Base-by-base conservation (phyloP, 768 basidiomycete species). In the Candolleomyces aberdarensis region DNA sequence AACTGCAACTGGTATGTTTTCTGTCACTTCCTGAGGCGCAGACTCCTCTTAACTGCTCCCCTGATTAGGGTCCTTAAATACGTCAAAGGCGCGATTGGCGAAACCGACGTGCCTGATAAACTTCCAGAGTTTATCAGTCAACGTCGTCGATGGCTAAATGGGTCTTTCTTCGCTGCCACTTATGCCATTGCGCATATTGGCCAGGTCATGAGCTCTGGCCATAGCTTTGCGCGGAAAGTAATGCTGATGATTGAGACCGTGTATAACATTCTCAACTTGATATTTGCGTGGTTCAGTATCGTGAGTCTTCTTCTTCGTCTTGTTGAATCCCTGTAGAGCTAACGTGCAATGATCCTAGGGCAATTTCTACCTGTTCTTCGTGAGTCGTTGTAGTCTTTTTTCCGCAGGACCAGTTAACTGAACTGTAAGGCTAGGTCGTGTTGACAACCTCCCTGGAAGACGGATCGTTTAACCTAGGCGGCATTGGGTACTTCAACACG, bases 341-440 rank as follows among this genome's bases (percentile, higher is more conserved):
- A 20, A 17, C 13, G 22, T 17, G 6, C 29, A 53, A 14, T 53
- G 31, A 39, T 10, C 62, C 0, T 61, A 95, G 87, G 96, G 93
- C n/a, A 98, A 96, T 69, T 95, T 93, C 72, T 98, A 92, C 72
- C 74, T 96, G 32, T 96, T 96, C 76, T 98, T 96, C 71, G 94
- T 95, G 69, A 74, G 89, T 74, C 41, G 13, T 47, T 7, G 31
- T 58, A 2, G 41, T 59, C 41, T 58, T 0, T 22, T 44, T n/a
- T 22, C n/a, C 11, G 29, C 20, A 57, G 13, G 17, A 20, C 7
- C 22, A 31, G 15, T 43, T n/a, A 41, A 56, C 56, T 50, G 48
- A 67, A 31, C 26, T 57, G 13, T 17, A 8, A 14, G 19, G 44
- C 32, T 64, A 94, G 92, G 84, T 92, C 46, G 88, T 98, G 31